These are phyloP conservation scores for Zelopaecilomyces penicillatus DNA, from an alignment of 2,329 filamentous ascomycete genomes.

Conservation along the genomic window DNA sequence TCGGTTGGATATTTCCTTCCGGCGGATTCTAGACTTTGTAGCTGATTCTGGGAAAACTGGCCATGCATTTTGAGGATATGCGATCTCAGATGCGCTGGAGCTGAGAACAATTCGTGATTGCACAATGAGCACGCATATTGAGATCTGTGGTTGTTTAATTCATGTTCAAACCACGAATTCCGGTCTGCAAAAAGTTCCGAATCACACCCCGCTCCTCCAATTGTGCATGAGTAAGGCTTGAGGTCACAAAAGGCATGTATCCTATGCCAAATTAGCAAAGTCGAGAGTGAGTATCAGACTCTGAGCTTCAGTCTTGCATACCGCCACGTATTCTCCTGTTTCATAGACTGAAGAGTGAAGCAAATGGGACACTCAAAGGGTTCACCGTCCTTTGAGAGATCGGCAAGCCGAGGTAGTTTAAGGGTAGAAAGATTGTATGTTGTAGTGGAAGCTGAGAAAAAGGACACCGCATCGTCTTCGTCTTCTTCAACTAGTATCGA, in stretches of 20 bases:
- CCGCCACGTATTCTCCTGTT: slow-evolving; percentile 8
- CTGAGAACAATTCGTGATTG: no score
- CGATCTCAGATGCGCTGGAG: no score
- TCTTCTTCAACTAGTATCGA: not conserved
- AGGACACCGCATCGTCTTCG: slow-evolving; percentile 2
- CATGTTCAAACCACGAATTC: no score
- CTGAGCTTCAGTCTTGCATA: not conserved
- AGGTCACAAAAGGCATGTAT: slow-evolving; percentile 7
- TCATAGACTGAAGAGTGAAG: slow-evolving; percentile 9
- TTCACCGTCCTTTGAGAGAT: not conserved
- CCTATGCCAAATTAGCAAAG: not conserved
- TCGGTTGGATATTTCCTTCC: no score
- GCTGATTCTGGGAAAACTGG: no score
- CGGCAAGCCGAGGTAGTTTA: slow-evolving; percentile 1
- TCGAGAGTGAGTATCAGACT: no score
- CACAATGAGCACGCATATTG: no score
- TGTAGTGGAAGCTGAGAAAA: not conserved
- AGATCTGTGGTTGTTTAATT: no score
- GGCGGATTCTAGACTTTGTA: no score
- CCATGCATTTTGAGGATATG: no score
- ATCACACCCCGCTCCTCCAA: not conserved
- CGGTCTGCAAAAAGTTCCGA: no score
- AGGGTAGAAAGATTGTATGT: not conserved
- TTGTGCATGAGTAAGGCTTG: slow-evolving; percentile 6
- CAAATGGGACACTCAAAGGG: slow-evolving; percentile 12